Percentiles rank a stretch among this genome's conserved stretches.
phyloP scores from a whole-genome alignment of 179 eudicot species.

The Silene noctiflora region DNA sequence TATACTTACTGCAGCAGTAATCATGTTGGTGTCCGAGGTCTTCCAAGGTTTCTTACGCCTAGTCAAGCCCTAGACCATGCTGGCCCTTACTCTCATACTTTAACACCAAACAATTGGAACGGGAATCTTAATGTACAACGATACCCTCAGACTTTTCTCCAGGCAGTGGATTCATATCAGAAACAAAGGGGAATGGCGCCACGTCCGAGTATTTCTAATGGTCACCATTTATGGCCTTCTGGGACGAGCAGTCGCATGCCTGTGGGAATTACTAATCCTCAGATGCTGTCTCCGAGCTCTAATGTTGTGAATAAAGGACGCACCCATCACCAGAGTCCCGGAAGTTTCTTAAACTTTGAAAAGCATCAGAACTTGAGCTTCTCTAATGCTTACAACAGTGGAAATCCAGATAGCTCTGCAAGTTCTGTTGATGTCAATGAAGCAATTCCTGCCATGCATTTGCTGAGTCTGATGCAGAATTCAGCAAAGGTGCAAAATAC shows the following conservation, averaged over 20 bases:
- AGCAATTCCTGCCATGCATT: constrained; percentile 35
- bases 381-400: constrained; percentile 23
- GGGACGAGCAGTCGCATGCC: constrained; percentile 29
- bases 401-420: constrained; percentile 19
- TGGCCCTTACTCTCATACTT: constrained; percentile 15
- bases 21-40: constrained; percentile 1
- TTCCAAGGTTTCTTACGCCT: constrained; percentile 8
- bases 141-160: constrained; percentile 20
- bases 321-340: constrained; percentile 12
- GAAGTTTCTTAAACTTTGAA: constrained; percentile 24
- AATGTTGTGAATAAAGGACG: constrained; percentile 19
- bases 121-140: constrained; percentile 9
- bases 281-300: constrained; percentile 25
- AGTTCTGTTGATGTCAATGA: constrained; percentile 28
- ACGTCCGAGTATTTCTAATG: constrained; percentile 15
- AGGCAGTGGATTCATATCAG: constrained; percentile 24
- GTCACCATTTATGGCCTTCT: constrained; percentile 22
- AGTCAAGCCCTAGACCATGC: constrained; percentile 22
- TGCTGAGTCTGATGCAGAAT: constrained; percentile 35
- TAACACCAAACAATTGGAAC: constrained; percentile 24
- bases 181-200: constrained; percentile 18
- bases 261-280: constrained; percentile 27
- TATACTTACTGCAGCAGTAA: constrained; percentile 16
- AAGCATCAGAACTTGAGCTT: constrained; percentile 25
- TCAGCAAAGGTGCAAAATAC: constrained; percentile 24